phyloP scores from a whole-genome alignment of 768 basidiomycete genomes.

The Macrolepiota fuliginosa region DNA sequence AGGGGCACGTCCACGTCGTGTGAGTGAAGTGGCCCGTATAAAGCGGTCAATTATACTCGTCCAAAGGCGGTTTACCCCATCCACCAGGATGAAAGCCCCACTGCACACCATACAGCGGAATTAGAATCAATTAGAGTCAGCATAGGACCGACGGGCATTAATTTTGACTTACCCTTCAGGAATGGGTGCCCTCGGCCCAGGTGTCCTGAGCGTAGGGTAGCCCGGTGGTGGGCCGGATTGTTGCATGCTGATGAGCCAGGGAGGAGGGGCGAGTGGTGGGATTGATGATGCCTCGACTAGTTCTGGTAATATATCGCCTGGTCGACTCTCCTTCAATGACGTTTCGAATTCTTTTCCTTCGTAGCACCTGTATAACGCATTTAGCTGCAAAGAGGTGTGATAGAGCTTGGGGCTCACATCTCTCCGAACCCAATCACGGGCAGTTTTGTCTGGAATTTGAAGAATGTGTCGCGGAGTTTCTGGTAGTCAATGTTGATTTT shows the following conservation, averaged over 20 bases:
- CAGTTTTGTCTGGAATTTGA: conserved; percentile 97
- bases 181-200: conserved; percentile 94
- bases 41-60: conserved; percentile 95
- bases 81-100: conserved; percentile 99
- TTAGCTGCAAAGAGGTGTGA: neutral
- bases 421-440: conserved; percentile 92
- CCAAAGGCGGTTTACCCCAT: conserved; percentile 98
- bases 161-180: conserved; percentile 80
- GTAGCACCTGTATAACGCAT: conserved; percentile 72
- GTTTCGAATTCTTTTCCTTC: conserved; percentile 99
- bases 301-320: conserved; percentile 96
- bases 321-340: conserved; percentile 92
- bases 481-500: conserved; percentile 99
- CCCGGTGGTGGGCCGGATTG: conserved; percentile 97
- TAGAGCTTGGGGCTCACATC: conserved; percentile 58
- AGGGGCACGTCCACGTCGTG: no score
- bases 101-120: conserved; percentile 62
- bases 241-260: conserved; percentile 99
- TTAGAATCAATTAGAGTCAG: conserved; percentile 12
- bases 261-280: conserved; percentile 95
- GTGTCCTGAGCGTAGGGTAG: conserved; percentile 94
- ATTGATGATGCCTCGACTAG: conserved; percentile 97
- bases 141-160: neutral
- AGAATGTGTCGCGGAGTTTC: conserved; percentile 98
- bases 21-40: no score